Base-by-base conservation (phyloP, 129 eudicot genomes). In the Ambrosia artemisiifolia region DNA sequence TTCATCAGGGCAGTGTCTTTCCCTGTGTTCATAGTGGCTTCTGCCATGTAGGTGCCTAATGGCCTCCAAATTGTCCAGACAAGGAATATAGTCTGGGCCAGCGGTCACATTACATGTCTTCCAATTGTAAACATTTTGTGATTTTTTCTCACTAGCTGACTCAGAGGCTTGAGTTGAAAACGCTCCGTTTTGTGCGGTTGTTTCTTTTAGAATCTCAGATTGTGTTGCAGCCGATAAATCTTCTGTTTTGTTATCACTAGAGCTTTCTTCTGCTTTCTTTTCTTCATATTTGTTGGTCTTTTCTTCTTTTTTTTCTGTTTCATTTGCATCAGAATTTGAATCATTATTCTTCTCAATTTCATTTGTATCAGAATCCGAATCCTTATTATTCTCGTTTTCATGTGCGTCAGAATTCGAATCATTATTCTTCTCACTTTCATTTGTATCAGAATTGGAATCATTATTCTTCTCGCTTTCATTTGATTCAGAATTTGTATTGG, bases 61-160 rank as follows among this genome's bases (percentile, higher is more conserved):
- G 13, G 88, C 92, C 76, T 84, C 83, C 75, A 72, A 30, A 66
- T 87, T 87, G 73, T 87, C 92, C 34, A 87, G 85, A 75, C 92
- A 87, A 6, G 92, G 92, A 70, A 87, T 87, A 36, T 87, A 87
- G 48, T 87, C 92, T 0, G 88, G 85, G 40, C 92, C 92, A 0
- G 92, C 85, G n/a, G 88, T 81, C 7, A 79, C 85, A 73, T 87
- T 87, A 69, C 92, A 87, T 7, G 80, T 55, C 77, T 78, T 87
- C 92, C 92, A 87, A 7, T 76, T 81, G 71, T 77, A 75, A n/a
- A 14, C 70, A 1, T 73, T 32, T 34, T 55, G 82, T 24, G 88
- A 53, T 32, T 71, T 35, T 16, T 86, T 83, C 79, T 86, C 88
- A 53, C 73, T 83, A 75, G 84, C 78, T 6, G 91, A 86, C 82